Conservation (phyloP, 2,329 filamentous ascomycete genomes). For the Monosporascus sp. region DNA sequence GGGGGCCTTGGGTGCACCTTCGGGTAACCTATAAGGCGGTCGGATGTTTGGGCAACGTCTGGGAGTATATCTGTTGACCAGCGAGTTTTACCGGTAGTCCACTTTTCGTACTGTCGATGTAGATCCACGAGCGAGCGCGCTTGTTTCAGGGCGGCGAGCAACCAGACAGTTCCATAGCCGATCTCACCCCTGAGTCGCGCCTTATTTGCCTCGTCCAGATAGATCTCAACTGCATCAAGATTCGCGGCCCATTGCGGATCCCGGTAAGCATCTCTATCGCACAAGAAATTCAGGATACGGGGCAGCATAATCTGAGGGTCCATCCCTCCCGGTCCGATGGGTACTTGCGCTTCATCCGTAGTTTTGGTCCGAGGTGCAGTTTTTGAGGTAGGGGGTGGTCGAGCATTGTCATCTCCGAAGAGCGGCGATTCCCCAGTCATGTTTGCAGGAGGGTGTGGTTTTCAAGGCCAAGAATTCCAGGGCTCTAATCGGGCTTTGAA, state of each 20-base stretch:
- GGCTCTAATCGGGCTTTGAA: background rate
- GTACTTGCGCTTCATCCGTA: background rate
- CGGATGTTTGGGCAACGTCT: constrained; percentile 3
- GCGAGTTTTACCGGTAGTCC: constrained; percentile 10
- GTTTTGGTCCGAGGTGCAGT: no score
- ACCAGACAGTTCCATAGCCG: constrained; percentile 13
- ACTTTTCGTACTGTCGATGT: constrained; percentile 13
- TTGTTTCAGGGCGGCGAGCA: constrained; percentile 16
- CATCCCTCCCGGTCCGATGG: constrained; percentile 21
- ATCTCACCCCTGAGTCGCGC: constrained; percentile 18
- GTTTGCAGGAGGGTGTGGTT: background rate
- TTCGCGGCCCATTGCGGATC: constrained; percentile 23
- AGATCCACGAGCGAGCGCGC: constrained; percentile 16
- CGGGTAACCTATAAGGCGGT: constrained; percentile 20
- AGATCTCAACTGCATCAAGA: constrained; percentile 28
- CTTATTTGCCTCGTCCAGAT: constrained; percentile 28
- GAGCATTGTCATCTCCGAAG: background rate
- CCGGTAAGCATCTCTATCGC: constrained; percentile 42
- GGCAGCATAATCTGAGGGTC: constrained; percentile 32
- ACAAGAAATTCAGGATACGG: constrained; percentile 39
- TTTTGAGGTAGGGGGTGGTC: background rate
- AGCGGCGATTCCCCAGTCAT: background rate
- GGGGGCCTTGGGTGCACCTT: constrained; percentile 11
- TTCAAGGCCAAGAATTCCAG: background rate
- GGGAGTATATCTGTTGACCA: constrained; percentile 19